These are phyloP conservation scores for Fragilariopsis cylindrus DNA, from an alignment of 108 stramenopile genomes.

Conservation along the genomic window DNA sequence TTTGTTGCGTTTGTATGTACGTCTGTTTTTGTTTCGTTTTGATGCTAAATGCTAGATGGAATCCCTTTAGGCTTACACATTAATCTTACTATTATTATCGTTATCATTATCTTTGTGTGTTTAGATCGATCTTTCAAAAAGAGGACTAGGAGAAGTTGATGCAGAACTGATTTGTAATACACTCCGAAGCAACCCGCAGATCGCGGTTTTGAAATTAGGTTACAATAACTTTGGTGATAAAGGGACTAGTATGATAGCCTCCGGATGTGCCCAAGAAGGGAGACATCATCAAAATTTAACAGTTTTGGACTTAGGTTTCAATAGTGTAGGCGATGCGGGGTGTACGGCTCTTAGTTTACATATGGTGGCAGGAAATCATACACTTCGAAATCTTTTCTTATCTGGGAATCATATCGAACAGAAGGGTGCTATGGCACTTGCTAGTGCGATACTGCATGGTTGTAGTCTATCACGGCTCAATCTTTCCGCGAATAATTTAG, in stretches of 20 bases:
- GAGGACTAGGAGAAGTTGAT: slow-evolving; percentile 51
- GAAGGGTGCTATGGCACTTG: slow-evolving; percentile 62
- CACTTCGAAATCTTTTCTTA: slow-evolving; percentile 63
- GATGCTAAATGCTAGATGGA: background rate
- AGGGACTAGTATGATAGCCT: slow-evolving; percentile 67
- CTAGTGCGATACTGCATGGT: slow-evolving; percentile 69
- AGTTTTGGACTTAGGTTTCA: slow-evolving; percentile 78
- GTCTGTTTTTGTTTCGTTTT: background rate
- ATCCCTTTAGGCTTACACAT: background rate
- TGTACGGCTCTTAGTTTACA: slow-evolving; percentile 60
- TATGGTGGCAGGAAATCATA: slow-evolving; percentile 60
- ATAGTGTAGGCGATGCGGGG: slow-evolving; percentile 74
- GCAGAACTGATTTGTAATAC: slow-evolving; percentile 52
- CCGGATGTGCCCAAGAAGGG: slow-evolving; percentile 43
- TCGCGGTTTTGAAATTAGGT: slow-evolving; percentile 77
- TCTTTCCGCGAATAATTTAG: slow-evolving; percentile 68
- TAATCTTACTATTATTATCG: background rate
- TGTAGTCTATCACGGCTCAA: slow-evolving; percentile 63
- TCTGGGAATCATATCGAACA: slow-evolving; percentile 66
- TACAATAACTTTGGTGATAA: slow-evolving; percentile 74
- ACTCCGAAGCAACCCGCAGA: slow-evolving; percentile 56
- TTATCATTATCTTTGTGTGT: slow-evolving; percentile 2
- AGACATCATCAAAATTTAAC: slow-evolving; percentile 61
- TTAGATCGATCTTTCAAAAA: slow-evolving; percentile 74
- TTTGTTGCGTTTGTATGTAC: background rate